These are phyloP conservation scores for Aspergillus pseudoglaucus DNA, from an alignment of 2,329 filamentous ascomycete species.

Conservation along the genomic window DNA sequence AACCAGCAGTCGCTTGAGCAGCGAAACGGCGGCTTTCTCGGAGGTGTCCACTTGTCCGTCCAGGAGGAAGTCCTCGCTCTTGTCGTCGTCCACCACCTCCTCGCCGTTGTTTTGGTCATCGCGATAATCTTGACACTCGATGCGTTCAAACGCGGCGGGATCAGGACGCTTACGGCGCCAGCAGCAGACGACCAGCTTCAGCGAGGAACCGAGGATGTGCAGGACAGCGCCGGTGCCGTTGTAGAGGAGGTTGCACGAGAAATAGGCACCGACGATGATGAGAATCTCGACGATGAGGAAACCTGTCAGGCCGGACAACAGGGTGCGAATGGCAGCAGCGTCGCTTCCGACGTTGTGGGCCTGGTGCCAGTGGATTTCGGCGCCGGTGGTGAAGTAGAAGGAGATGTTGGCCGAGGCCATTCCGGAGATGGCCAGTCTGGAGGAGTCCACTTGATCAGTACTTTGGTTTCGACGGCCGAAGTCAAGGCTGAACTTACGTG, in stretches of 20 bases:
- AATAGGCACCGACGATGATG: slow-evolving; percentile 18
- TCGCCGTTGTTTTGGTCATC: slow-evolving; percentile 13
- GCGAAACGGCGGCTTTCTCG: slow-evolving; percentile 5
- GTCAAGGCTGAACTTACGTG: slow-evolving; percentile 14
- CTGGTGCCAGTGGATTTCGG: slow-evolving; percentile 33
- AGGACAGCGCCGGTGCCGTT: slow-evolving; percentile 20
- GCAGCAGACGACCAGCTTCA: slow-evolving; percentile 10
- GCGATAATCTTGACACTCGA: slow-evolving; percentile 17
- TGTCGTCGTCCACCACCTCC: slow-evolving; percentile 12
- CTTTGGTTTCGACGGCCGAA: background rate
- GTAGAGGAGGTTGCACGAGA: slow-evolving; percentile 20
- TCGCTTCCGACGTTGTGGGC: slow-evolving; percentile 26
- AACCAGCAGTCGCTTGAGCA: slow-evolving; percentile 11
- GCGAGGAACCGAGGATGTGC: slow-evolving; percentile 17
- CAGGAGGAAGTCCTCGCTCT: slow-evolving; percentile 9
- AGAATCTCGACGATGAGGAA: slow-evolving; percentile 26
- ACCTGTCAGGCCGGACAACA: slow-evolving; percentile 27
- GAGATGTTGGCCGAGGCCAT: slow-evolving; percentile 29
- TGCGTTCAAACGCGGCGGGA: slow-evolving; percentile 19
- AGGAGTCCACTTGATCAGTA: background rate
- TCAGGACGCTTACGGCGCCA: slow-evolving; percentile 11
- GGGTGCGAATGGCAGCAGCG: slow-evolving; percentile 26
- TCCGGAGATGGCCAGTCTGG: slow-evolving; percentile 24
- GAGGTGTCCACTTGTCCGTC: slow-evolving; percentile 7
- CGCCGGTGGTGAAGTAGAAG: slow-evolving; percentile 28